phyloP scores from a whole-genome alignment of 805 yeast species.

The Cyberlindnera lachancei region DNA sequence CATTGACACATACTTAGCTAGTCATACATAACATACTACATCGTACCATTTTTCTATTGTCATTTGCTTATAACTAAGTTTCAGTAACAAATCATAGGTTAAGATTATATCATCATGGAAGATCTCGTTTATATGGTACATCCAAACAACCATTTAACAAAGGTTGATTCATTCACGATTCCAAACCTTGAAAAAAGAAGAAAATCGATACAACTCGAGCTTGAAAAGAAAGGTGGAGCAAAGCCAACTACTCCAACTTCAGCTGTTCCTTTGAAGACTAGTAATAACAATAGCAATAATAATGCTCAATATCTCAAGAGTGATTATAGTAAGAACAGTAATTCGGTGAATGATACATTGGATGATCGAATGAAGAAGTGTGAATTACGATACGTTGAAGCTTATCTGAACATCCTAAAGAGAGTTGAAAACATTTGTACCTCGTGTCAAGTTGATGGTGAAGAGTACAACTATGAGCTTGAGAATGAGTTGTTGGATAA shows the following conservation, averaged over 20 bases:
- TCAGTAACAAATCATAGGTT: too few relatives aligned
- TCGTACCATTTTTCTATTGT: too few relatives aligned
- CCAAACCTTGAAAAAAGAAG: conserved; percentile 15
- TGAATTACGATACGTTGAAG: conserved; percentile 15
- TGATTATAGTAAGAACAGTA: too few relatives aligned
- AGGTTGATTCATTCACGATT: conserved; percentile 17
- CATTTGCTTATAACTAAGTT: too few relatives aligned
- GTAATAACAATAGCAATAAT: too few relatives aligned
- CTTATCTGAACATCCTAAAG: conserved; percentile 16
- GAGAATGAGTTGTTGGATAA: conserved; percentile 20
- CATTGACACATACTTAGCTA: too few relatives aligned
- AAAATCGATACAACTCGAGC: conserved; percentile 7
- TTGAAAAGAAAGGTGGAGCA: too few relatives aligned
- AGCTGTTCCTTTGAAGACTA: conserved; percentile 1
- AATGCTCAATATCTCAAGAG: too few relatives aligned
- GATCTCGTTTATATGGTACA: conserved; percentile 15
- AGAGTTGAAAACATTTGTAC: conserved; percentile 13
- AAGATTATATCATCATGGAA: conserved; percentile 2
- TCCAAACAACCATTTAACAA: conserved; percentile 19
- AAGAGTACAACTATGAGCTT: conserved; percentile 19
- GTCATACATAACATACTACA: too few relatives aligned
- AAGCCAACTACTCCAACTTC: too few relatives aligned
- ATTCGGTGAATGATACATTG: conserved; percentile 5
- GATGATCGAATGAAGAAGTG: conserved; percentile 6
- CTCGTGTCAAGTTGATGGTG: conserved; percentile 7